Evolutionary conservation across 768 basidiomycete genomes (phyloP), one percentile per base, ranked within the genome.

Genomic region (Pleurotus giganteus): DNA sequence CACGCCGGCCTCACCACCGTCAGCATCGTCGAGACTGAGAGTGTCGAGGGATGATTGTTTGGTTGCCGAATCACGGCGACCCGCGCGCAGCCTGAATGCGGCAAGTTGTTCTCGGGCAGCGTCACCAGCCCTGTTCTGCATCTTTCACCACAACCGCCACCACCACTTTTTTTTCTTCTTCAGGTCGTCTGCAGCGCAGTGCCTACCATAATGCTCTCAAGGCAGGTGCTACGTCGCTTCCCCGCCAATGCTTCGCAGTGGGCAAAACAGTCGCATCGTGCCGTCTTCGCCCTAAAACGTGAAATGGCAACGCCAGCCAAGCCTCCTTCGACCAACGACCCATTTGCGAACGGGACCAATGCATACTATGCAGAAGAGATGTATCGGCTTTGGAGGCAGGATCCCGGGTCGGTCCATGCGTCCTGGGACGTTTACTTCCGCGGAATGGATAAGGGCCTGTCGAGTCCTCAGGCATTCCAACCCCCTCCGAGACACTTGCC

Each of bases 391-490:
- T 94, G 91, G 92, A 82, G 81, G 69, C 81, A 91, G 74, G 93
- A 99, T 71, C 91, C 94, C 39, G 81, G 83, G 58, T 88, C 90
- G 19, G 97, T 99, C 0, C 97, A 99, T 74, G 77, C 83, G 0
- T 97, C 94, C 3, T 99, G 97, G 97, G 81, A 89, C 57, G 81
- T 86, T 49, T 99, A 99, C 74, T 99, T 99, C 67, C 81, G 86
- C 2, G 96, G 92, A 36, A 81, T 98, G 69, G 94, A 96, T 63
- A 88, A 86, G 63, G 97, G 97, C 43, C 67, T 98, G 8, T 74
- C 82, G 2, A 88, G 87, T 61, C 66, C 81, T 21, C 79, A 91
- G 61, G 92, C 97, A 2, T 98, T 94, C 76, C 83, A 85, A 54
- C 85, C 89, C 4, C 89, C 94, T 12, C 96, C 96, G 2, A 72